Conservation (phyloP, 208 protist genomes). For the Angomonas desouzai region DNA sequence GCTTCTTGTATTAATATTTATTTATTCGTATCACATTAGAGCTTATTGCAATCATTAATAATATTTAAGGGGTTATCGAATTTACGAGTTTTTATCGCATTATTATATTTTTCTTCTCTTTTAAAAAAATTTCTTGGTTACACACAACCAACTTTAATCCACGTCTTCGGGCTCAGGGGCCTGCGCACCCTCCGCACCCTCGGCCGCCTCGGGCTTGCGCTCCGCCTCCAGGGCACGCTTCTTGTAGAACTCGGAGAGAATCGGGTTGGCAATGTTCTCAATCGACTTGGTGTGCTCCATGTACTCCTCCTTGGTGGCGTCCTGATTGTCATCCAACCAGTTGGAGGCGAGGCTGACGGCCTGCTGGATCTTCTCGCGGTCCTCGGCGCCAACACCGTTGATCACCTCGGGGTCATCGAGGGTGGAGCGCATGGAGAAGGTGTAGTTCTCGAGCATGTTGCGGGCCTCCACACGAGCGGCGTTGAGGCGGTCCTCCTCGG, state of each 20-base stretch:
- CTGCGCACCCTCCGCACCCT: slow-evolving; percentile 28
- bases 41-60: too few species aligned
- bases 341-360: slow-evolving; percentile 89
- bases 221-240: slow-evolving; percentile 36
- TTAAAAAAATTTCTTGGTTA: too few species aligned
- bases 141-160: slow-evolving; percentile 33
- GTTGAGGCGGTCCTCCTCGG: slow-evolving; percentile 86
- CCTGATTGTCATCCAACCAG: slow-evolving; percentile 95
- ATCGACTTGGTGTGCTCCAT: slow-evolving; percentile 88
- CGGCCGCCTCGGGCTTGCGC: slow-evolving; percentile 4
- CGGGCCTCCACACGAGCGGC: slow-evolving; percentile 88
- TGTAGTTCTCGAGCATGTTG: slow-evolving; percentile 93
- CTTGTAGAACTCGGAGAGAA: slow-evolving; percentile 70
- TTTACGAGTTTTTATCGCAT: too few species aligned
- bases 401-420: slow-evolving; percentile 93
- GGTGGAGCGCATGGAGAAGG: slow-evolving; percentile 95
- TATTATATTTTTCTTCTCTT: too few species aligned
- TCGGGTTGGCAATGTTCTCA: slow-evolving; percentile 92
- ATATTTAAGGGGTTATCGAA: too few species aligned
- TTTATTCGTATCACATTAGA: too few species aligned
- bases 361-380: slow-evolving; percentile 82
- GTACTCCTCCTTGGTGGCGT: slow-evolving; percentile 93
- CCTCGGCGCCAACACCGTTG: slow-evolving; percentile 89
- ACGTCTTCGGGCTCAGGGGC: slow-evolving; percentile 49
- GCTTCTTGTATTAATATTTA: too few species aligned